These are phyloP conservation scores for Kluyveromyces siamensis DNA, from an alignment of 805 yeast genomes.

Conservation along the genomic window DNA sequence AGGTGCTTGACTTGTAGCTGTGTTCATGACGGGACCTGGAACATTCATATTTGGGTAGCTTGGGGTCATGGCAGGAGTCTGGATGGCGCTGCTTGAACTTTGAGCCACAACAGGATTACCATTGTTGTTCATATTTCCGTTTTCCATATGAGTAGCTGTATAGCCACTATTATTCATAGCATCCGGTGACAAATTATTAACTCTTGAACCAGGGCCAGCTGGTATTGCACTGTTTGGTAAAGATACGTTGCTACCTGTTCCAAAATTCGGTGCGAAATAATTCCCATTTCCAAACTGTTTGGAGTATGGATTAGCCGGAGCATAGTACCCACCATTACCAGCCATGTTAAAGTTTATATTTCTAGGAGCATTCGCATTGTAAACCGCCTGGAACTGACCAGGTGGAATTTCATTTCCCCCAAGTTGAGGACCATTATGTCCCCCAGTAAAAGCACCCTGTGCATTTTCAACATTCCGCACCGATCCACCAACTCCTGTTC, in stretches of 20 bases:
- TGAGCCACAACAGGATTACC: neutral
- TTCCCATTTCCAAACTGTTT: neutral
- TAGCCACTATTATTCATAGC: neutral
- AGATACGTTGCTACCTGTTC: neutral
- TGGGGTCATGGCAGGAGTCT: neutral
- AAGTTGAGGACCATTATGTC: too few relatives aligned
- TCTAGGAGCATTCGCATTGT: neutral
- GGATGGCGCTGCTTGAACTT: neutral
- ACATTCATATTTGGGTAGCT: neutral
- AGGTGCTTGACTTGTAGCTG: neutral
- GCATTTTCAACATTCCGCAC: too few relatives aligned
- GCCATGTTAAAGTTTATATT: neutral
- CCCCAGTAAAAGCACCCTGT: neutral
- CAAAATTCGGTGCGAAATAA: neutral
- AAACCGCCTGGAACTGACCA: neutral
- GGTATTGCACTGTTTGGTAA: neutral
- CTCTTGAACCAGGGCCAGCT: conserved; percentile 1
- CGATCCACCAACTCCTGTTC: too few relatives aligned
- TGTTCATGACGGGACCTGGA: neutral
- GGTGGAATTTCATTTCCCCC: neutral
- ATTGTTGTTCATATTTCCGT: neutral
- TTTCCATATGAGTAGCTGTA: neutral
- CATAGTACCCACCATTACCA: neutral
- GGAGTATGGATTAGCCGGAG: neutral
- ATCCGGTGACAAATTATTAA: neutral